Evolutionary conservation across 1,139 yeast species (phyloP), one percentile per base, ranked within the genome.

Genomic region (Zygosaccharomyces sapae): DNA sequence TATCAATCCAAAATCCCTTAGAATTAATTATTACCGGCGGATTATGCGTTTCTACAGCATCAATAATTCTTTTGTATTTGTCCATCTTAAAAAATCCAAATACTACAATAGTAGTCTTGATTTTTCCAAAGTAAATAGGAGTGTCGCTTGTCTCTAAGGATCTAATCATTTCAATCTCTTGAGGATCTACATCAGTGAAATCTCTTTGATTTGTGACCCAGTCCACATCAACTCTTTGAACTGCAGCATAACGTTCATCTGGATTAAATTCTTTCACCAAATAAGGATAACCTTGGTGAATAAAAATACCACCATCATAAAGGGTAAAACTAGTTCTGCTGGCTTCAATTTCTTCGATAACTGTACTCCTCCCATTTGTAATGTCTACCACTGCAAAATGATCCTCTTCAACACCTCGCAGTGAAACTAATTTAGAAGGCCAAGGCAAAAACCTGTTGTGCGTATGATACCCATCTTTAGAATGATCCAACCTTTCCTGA

Each of bases 131-230:
- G 55, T 81, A 86, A 1, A 81, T 77, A 0, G 92, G 90, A 1
- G 80, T 73, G 59, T 84, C 89, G 49, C 75, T 71, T 0, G 53
- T 50, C 16, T 59, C 59, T 13, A 85, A 64, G 8, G 85, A 77
- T 48, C 85, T 72, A 5, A 86, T 77, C 46, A 72, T 67, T 56
- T 85, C 89, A 43, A 84, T 83, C 58, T 83, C 84, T 25, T 74
- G 66, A 0, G 99, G 97, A 63, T 94, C 97, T 9, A 90, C 84
- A 64, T 92, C 95, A 0, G 96, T 87, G 57, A 76, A 92, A 65
- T 94, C 98, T 47, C 98, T 72, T 61, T 92, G 97, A 44, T 77
- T 76, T 0, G 99, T 92, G 1, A 80, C 77, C 97, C 97, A 92
- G 55, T 90, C 96, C 7, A 92, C 97, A 56, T 84, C 82, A 0